Base-by-base conservation (phyloP, 1,284 basidiomycete species). In the Ceratobasidium papillatum region DNA sequence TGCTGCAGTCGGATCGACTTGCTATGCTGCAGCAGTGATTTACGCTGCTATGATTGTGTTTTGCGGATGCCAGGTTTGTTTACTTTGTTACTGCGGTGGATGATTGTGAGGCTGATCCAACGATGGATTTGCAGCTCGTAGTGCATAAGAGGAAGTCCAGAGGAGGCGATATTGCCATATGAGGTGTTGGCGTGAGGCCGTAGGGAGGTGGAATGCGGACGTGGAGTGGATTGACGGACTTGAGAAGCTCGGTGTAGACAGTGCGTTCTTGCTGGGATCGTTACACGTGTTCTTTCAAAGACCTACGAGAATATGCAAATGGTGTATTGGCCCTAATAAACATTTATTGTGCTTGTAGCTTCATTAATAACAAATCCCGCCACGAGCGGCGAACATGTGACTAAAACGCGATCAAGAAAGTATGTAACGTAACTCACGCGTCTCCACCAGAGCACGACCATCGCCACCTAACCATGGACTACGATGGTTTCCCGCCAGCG, bases 41-140 rank as follows among this genome's bases (percentile, higher is more conserved):
- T 87, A 87, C 74, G 82, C 82, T 19, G 82, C 77, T 1, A 85
- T 87, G 77, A 79, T 86, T 27, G 82, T 80, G 3, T 86, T 87
- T 79, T 87, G 86, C 77, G 83, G 83, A 22, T 82, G 85, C 71
- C 86, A 87, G 80, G 84, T 84, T 1, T 47, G 76, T 76, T 30
- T 27, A 8, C 22, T n/a, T 56, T n/a, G 19, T 59, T 62, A 12
- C 32, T 36, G n/a, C 5, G 25, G 51, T 63, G 43, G 19, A 19
- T 8, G 51, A 38, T 71, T 32, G 9, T 22, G 30, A 27, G 25
- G 51, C 30, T 56, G 52, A 56, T 12, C 12, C 4, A 17, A 47
- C 7, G 25, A 22, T 7, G 27, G 43, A 19, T 58, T 4, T 61
- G 17, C 43, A 71, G 66, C 22, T 59, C 34, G 54, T 54, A 8